phyloP scores from a whole-genome alignment of 108 stramenopile genomes.

The Cyclotella baltica region DNA sequence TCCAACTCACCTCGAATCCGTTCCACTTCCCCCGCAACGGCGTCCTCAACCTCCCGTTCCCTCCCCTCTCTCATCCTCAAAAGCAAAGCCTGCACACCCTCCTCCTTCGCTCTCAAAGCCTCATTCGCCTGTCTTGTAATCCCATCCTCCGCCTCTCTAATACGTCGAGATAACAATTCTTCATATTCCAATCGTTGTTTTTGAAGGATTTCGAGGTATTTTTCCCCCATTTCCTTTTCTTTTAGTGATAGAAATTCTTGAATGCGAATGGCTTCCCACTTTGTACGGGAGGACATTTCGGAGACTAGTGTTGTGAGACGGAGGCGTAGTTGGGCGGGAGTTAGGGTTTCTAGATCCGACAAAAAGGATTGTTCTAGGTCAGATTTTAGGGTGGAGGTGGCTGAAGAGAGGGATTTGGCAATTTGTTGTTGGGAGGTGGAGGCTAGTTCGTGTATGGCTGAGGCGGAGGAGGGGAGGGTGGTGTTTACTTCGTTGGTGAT shows the following conservation, averaged over 20 bases:
- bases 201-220: conserved; percentile 66
- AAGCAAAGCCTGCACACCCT: conserved; percentile 61
- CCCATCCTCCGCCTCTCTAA: conserved; percentile 69
- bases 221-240: conserved; percentile 75
- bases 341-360: conserved; percentile 59
- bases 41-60: conserved; percentile 54
- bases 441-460: conserved; percentile 45
- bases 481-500: conserved; percentile 13
- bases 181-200: conserved; percentile 84
- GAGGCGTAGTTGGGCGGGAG: conserved; percentile 59
- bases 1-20: conserved; percentile 51
- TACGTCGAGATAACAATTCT: conserved; percentile 51
- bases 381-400: conserved; percentile 35
- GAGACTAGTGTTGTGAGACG: conserved; percentile 78
- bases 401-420: conserved; percentile 21
- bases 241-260: conserved; percentile 83
- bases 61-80: conserved; percentile 61
- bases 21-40: conserved; percentile 29
- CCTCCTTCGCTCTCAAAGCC: conserved; percentile 76
- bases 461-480: conserved; percentile 14
- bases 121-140: conserved; percentile 58
- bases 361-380: conserved; percentile 61
- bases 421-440: conserved; percentile 9
- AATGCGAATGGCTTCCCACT: conserved; percentile 88
- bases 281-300: conserved; percentile 82